Evolutionary conservation across 2,329 filamentous ascomycete species (phyloP), one percentile per base, ranked within the genome.

Genomic region (Hymenoscyphus infarciens): DNA sequence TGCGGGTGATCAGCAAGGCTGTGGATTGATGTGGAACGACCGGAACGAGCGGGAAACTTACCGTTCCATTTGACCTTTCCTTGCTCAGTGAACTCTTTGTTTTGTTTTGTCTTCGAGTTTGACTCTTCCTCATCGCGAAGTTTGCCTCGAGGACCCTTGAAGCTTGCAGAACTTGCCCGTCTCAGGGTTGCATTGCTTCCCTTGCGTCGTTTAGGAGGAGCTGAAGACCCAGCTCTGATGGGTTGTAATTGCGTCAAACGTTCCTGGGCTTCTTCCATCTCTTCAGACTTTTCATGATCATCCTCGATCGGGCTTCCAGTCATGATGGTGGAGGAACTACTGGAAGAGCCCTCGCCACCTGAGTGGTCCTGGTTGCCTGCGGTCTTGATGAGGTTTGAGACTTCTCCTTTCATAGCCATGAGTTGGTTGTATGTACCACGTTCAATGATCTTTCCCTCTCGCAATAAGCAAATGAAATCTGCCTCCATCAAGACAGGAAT

Each of bases 61-160:
- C 78, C 77, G 67, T 87, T 84, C 93, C 95, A 98, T 77, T 97
- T 98, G 70, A 99, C 95, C 75, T 98, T 97, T 72, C 95, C 95
- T 78, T 99, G 92, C 75, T 99, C 92, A 1, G 86, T 84, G 68
- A 89, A 89, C 75, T 99, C 95, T 77, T 97, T 96, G 62, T 82
- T 83, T 76, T 97, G 93, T 73, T 88, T 91, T 54, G 90, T 92
- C 78, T 91, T 94, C 60, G 74, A 68, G 42, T 80, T 83, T 2
- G 84, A 85, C 77, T 94, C 91, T 71, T 98, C 92, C 71, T 98
- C 92, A 69, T 98, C 94, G 0, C 82, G 84, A 35, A 94, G 77
- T 76, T 95, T 97, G 69, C 92, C 91, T 65, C 91, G 86, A 25
- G 91, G 89, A 0, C 93, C 92, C 64, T 83, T 88, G 81, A 97